Evolutionary conservation across 192 early-diverging fungal genomes (phyloP).

Genomic region (Physocladia obscura): DNA sequence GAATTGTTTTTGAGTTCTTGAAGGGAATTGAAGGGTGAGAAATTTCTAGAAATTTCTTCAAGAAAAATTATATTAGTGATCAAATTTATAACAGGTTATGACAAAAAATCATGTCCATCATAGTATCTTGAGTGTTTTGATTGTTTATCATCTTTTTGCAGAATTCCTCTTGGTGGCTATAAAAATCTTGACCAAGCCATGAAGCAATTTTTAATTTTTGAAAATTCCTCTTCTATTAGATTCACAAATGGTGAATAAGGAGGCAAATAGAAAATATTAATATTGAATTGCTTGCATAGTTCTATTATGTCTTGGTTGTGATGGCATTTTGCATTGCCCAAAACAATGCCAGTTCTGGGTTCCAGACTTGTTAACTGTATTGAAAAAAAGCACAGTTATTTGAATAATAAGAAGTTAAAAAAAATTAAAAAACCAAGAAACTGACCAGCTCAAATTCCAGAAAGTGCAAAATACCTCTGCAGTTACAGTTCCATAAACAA

Average conservation of each 20-base stretch:
- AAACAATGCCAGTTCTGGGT: too few relatives aligned
- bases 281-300: not conserved
- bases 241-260: slow-evolving; percentile 5
- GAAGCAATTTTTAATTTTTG: too few relatives aligned
- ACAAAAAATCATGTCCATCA: slow-evolving; percentile 4
- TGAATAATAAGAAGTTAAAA: not conserved
- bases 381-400: not conserved
- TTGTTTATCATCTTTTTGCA: not conserved
- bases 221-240: too few relatives aligned
- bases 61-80: too few relatives aligned
- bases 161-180: not conserved
- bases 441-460: too few relatives aligned
- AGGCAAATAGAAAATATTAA: not conserved
- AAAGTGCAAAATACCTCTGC: slow-evolving; percentile 1
- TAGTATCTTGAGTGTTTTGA: not conserved
- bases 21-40: too few relatives aligned
- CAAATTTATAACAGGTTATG: too few relatives aligned
- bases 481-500: too few relatives aligned
- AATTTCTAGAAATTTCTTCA: too few relatives aligned
- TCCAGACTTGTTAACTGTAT: not conserved
- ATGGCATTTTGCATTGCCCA: too few relatives aligned
- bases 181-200: too few relatives aligned
- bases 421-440: not conserved
- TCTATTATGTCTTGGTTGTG: not conserved
- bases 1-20: too few relatives aligned